Conservation (phyloP, 2,329 filamentous ascomycete genomes). For the Fusarium albidum region DNA sequence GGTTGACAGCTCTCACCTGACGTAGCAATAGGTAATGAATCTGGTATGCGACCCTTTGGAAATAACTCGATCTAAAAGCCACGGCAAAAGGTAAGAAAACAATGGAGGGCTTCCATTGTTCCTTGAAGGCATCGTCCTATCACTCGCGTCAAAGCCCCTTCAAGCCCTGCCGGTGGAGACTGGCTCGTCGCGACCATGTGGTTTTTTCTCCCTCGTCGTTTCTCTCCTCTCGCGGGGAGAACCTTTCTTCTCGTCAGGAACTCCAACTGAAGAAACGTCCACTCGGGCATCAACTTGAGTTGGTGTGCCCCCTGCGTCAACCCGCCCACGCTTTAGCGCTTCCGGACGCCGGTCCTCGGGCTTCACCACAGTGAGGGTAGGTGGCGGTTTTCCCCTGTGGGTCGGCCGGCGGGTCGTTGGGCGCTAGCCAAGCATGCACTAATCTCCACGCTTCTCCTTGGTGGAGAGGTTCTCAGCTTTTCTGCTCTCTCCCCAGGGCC, state of each 20-base stretch:
- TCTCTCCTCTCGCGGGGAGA: conserved; percentile 15
- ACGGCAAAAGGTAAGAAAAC: not conserved
- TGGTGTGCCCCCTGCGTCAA: conserved; percentile 38
- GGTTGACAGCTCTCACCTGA: not conserved
- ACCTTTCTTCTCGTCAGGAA: conserved; percentile 4
- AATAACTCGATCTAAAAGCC: not conserved
- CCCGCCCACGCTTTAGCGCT: conserved; percentile 37
- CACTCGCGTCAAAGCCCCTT: not conserved
- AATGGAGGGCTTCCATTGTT: no score
- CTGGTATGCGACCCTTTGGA: not conserved
- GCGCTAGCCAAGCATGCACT: conserved; percentile 3
- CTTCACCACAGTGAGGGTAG: not conserved
- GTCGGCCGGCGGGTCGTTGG: not conserved
- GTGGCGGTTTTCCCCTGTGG: conserved; percentile 11
- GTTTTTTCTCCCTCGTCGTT: conserved; percentile 9
- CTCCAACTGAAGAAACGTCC: not conserved
- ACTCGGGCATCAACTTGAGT: not conserved
- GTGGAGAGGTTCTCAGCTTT: not conserved
- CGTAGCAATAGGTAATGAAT: not conserved
- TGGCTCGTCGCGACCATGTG: conserved; percentile 37
- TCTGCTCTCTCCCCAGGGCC: not conserved
- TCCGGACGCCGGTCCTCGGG: conserved; percentile 9
- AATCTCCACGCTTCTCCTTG: conserved; percentile 7
- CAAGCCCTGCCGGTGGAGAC: conserved; percentile 7
- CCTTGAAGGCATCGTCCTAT: not conserved